Percentiles rank a stretch among this genome's conserved stretches.
These are phyloP conservation scores for Leishmania guyanensis DNA, from an alignment of 208 protist species.

Conservation along the genomic window DNA sequence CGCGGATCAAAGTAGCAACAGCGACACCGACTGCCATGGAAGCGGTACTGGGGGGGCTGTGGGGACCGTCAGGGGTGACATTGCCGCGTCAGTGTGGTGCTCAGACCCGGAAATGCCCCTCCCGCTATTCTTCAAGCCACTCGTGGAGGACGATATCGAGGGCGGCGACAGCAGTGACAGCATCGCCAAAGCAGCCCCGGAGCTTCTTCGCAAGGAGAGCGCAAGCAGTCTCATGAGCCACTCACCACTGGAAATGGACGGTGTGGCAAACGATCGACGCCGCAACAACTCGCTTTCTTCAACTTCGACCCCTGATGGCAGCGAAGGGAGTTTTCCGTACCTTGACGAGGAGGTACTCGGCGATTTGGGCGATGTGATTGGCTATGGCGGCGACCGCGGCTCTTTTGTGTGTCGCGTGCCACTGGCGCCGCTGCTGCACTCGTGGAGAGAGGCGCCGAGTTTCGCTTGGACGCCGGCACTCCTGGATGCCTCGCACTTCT, in stretches of 20 bases:
- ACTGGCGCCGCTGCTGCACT: conserved; percentile 5
- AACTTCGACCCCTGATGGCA: background rate
- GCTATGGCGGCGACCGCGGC: conserved; percentile 73
- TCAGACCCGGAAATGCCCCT: background rate
- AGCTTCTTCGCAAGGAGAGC: conserved; percentile 12
- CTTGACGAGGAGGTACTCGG: conserved; percentile 26
- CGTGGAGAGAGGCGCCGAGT: conserved; percentile 2
- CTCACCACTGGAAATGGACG: background rate
- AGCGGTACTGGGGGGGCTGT: background rate
- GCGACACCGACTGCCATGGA: background rate
- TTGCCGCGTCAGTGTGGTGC: background rate
- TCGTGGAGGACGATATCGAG: conserved; percentile 33
- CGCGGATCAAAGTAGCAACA: conserved; percentile 12
- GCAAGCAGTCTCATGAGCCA: background rate
- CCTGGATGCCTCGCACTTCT: no score
- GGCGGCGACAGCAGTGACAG: conserved; percentile 3
- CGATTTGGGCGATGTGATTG: conserved; percentile 41
- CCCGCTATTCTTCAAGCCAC: conserved; percentile 1
- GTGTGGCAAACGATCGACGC: background rate
- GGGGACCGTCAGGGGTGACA: background rate
- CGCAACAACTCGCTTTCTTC: background rate
- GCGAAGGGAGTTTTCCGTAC: conserved; percentile 10
- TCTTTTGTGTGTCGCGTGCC: conserved; percentile 67
- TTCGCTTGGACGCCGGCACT: background rate
- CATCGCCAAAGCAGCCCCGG: conserved; percentile 1